These are phyloP conservation scores for Clausena lansium DNA, from an alignment of 345 rosid genomes.

Conservation along the genomic window DNA sequence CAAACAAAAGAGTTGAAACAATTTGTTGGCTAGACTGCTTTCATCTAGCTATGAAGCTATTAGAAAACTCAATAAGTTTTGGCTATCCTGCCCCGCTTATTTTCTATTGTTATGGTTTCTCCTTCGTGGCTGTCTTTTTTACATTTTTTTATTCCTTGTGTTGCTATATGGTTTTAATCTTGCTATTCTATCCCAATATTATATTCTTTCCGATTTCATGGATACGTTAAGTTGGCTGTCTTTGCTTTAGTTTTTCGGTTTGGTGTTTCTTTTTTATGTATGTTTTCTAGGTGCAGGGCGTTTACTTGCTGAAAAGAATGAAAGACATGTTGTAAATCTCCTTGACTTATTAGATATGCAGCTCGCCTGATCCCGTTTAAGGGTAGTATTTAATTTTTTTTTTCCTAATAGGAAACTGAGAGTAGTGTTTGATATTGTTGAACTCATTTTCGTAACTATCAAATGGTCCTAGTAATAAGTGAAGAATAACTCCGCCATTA, in stretches of 20 bases:
- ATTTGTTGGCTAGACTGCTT: slow-evolving; percentile 72
- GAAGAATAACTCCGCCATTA: not conserved
- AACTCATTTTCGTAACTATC: not conserved
- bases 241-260: not conserved
- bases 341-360: not conserved
- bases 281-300: not conserved
- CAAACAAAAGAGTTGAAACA: slow-evolving; percentile 73
- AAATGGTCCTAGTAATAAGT: not conserved
- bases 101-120: slow-evolving; percentile 5
- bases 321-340: not conserved
- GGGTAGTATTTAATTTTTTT: not conserved
- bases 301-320: not conserved
- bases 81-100: slow-evolving; percentile 5
- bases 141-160: not conserved
- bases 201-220: not conserved
- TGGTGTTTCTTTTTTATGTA: not conserved
- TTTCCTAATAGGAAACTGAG: no score
- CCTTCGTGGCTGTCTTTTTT: not conserved
- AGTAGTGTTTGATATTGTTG: not conserved
- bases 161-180: not conserved
- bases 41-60: slow-evolving; percentile 84
- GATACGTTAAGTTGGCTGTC: not conserved
- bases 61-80: slow-evolving; percentile 79
- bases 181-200: not conserved
- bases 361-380: not conserved